Conservation (phyloP, 106 monocot species). For the Vanilla planifolia region DNA sequence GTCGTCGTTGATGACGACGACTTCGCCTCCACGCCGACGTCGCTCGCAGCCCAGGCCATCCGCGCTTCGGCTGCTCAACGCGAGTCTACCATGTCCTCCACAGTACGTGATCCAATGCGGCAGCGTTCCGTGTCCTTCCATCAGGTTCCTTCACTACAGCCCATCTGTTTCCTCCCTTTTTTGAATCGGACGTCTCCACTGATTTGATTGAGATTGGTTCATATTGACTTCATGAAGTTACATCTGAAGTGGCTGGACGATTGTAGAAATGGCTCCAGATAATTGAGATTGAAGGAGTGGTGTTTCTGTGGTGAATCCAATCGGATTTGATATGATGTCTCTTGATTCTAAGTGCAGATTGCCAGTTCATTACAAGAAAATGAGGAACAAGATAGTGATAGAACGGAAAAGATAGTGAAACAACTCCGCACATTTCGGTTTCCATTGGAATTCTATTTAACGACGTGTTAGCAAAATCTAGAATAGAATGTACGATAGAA, state of each 20-base stretch:
- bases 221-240: too few species aligned
- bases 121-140: not conserved
- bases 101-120: not conserved
- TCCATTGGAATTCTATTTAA: too few species aligned
- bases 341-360: not conserved
- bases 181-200: not conserved
- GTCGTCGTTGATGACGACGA: not conserved
- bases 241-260: not conserved
- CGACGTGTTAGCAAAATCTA: too few species aligned
- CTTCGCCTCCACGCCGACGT: not conserved
- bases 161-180: not conserved
- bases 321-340: not conserved
- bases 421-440: too few species aligned
- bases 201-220: not conserved
- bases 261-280: not conserved
- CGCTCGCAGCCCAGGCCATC: constrained; percentile 20
- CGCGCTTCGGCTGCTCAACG: constrained; percentile 16
- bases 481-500: too few species aligned
- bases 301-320: not conserved
- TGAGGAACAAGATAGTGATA: too few species aligned
- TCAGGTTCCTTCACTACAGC: not conserved
- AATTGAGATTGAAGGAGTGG: not conserved
- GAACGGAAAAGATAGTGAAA: too few species aligned
- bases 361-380: too few species aligned
- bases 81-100: constrained; percentile 16